Evolutionary conservation across 78 protist species (phyloP), one percentile per base, ranked within the genome.

Genomic region (Protostelium mycophagum): DNA sequence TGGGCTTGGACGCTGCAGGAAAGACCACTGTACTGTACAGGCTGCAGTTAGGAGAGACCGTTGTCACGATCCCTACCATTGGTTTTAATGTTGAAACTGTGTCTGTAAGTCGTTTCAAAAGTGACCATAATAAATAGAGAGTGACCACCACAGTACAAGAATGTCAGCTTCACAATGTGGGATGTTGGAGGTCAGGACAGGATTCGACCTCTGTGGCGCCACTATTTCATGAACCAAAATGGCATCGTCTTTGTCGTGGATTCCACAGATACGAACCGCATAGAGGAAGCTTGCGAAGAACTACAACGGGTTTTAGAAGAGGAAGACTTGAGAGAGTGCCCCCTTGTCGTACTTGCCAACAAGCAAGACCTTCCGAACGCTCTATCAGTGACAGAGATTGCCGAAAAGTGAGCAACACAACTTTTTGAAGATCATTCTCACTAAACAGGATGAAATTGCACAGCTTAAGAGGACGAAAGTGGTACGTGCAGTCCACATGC

Each of bases 61-160:
- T 94, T 38, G 37, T 91, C 10, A 93, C 96, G 63, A 91, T 94
- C 0, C 96, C 96, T 31, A 96, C 98, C 28, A 93, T 94, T 36
- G 98, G 96, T 37, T 94, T 94, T 95, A 95, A 97, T 95, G 98
- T 96, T 28, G 98, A 96, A 94, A 95, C 97, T 0, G 96, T 98
- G 83, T n/a, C n/a, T n/a, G n/a, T n/a, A 16, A 51, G 73, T 5
- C 16, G 73, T 25, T 51, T 5, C 73, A 51, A 51, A 25, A 5
- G 73, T 51, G 73, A 51, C 16, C 31, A 51, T 16, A 16, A 51
- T 51, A 5, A 16, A 16, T 5, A 5, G 5, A 25, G 31, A 25
- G 73, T 16, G 16, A 51, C 73, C 73, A 16, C 16, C 31, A 16
- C 73, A 51, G 73, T 51, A 51, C 73, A 51, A 16, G 16, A 51